phyloP scores from a whole-genome alignment of 2,329 filamentous ascomycete genomes.

The Xylariales sp. region DNA sequence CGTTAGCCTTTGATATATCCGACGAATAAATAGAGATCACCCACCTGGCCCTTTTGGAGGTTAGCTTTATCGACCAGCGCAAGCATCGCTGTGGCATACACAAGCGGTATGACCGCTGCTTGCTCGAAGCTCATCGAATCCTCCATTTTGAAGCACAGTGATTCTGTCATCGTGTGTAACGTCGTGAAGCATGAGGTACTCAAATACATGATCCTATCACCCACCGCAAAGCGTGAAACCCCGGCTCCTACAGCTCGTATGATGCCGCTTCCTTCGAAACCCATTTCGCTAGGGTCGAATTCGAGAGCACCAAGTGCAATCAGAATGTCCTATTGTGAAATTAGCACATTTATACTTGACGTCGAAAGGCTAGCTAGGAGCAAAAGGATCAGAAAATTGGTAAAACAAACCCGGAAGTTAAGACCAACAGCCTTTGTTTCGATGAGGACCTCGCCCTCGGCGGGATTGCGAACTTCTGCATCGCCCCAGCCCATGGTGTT shows the following conservation, averaged over 20 bases:
- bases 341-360: no score
- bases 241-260: background rate
- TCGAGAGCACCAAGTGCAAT: background rate
- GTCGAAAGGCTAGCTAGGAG: background rate
- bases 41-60: background rate
- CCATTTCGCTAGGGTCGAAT: background rate
- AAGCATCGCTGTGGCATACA: constrained; percentile 25
- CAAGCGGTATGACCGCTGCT: constrained; percentile 12
- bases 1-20: background rate
- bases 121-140: constrained; percentile 11
- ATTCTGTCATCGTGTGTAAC: background rate
- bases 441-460: background rate
- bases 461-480: background rate
- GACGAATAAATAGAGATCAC: background rate
- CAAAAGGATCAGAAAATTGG: background rate
- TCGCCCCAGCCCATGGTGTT: background rate
- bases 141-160: background rate
- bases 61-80: constrained; percentile 23
- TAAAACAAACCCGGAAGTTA: background rate
- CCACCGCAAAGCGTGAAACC: background rate
- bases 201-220: background rate
- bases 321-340: no score
- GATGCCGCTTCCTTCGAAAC: background rate
- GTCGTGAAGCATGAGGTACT: background rate
- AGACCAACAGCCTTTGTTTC: constrained; percentile 1